Conservation (phyloP, 148 eudicot species). For the Polygonum aviculare region DNA sequence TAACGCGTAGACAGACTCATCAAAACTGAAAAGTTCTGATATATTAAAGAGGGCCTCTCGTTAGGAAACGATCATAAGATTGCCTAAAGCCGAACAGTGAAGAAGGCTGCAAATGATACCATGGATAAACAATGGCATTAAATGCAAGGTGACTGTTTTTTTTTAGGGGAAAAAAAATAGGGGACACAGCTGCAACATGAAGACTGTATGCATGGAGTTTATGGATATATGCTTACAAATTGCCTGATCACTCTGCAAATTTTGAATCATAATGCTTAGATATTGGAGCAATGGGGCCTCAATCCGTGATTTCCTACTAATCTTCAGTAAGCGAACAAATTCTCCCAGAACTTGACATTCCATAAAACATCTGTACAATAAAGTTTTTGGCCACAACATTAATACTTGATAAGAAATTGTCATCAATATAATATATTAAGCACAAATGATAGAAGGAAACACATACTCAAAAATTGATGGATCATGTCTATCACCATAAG, state of each 20-base stretch:
- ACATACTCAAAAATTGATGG: slow-evolving; percentile 37
- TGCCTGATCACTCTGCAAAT: slow-evolving; percentile 42
- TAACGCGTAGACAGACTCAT: slow-evolving; percentile 12
- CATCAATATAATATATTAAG: neutral
- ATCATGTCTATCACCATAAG: slow-evolving; percentile 45
- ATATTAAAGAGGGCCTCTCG: neutral
- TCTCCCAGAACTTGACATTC: slow-evolving; percentile 36
- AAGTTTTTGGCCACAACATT: neutral
- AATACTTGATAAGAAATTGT: neutral
- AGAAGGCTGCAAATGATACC: neutral
- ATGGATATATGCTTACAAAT: slow-evolving; percentile 28
- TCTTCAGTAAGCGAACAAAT: slow-evolving; percentile 40
- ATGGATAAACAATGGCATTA: neutral
- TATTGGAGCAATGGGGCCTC: slow-evolving; percentile 50
- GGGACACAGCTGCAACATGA: neutral
- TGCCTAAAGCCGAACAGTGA: neutral
- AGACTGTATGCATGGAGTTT: neutral
- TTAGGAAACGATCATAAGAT: neutral
- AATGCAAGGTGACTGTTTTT: neutral
- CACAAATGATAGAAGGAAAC: slow-evolving; percentile 10
- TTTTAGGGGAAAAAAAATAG: neutral
- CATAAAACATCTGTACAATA: slow-evolving; percentile 36
- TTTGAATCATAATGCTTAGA: slow-evolving; percentile 51
- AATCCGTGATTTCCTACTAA: slow-evolving; percentile 30
- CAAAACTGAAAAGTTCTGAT: neutral